Percentiles rank a stretch among this genome's conserved stretches.
Conservation (phyloP, 306 rosid genomes). For the Parietaria judaica region DNA sequence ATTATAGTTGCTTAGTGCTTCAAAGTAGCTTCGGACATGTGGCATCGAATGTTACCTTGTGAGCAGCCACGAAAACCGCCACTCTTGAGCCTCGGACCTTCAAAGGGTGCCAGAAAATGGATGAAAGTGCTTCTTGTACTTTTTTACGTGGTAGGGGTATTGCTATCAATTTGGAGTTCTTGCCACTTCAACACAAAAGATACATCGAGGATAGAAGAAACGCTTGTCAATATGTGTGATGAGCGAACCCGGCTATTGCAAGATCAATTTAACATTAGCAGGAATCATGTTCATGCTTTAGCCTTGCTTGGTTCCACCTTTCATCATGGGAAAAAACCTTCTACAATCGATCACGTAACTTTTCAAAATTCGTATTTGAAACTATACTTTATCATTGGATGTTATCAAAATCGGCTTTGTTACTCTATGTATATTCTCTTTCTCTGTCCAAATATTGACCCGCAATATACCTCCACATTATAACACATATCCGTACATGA, state of each 20-base stretch:
- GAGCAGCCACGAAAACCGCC: slow-evolving; percentile 26
- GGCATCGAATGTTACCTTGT: slow-evolving; percentile 23
- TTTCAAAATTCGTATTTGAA: not conserved
- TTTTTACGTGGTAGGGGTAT: no score
- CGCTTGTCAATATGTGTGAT: no score
- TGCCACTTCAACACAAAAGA: no score
- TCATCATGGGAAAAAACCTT: slow-evolving; percentile 82
- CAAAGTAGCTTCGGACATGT: slow-evolving; percentile 30
- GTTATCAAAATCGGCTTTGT: not conserved
- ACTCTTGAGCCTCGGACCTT: slow-evolving; percentile 22
- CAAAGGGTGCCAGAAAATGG: no score
- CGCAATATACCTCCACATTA: no score
- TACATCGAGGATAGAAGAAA: no score
- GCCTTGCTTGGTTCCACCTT: slow-evolving; percentile 93
- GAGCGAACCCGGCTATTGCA: no score
- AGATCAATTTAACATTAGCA: slow-evolving; percentile 93
- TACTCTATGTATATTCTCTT: no score
- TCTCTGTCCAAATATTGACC: no score
- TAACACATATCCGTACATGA: no score
- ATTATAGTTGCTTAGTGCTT: slow-evolving; percentile 40
- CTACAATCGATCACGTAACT: slow-evolving; percentile 85
- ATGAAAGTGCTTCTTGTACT: no score
- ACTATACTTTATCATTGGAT: not conserved
- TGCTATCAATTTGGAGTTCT: no score
- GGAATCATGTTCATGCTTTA: slow-evolving; percentile 91